These are phyloP conservation scores for Hypoxylon sp. DNA, from an alignment of 2,329 filamentous ascomycete species.

Conservation along the genomic window DNA sequence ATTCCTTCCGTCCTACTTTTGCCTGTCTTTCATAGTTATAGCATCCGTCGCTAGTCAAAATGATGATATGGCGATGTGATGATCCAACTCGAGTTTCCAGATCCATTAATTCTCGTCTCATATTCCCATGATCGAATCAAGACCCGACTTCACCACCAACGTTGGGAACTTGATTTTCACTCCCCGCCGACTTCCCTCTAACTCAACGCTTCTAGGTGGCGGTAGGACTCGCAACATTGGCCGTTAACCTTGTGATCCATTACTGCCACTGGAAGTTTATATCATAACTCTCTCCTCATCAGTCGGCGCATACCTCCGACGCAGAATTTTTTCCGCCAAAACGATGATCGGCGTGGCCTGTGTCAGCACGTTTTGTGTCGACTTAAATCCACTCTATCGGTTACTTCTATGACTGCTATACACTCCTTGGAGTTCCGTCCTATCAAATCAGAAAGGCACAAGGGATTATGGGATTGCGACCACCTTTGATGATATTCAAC, in stretches of 20 bases:
- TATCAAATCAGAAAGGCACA: not conserved
- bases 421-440: not conserved
- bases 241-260: not conserved
- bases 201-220: constrained; percentile 11
- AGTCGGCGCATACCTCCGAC: constrained; percentile 5
- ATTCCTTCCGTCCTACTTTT: constrained; percentile 47
- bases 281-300: constrained; percentile 1
- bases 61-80: constrained; percentile 25
- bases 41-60: constrained; percentile 28
- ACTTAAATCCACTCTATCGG: constrained; percentile 6
- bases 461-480: not conserved
- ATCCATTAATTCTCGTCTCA: constrained; percentile 36
- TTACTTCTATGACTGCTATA: constrained; percentile 2
- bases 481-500: constrained; percentile 12
- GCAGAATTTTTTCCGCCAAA: not conserved
- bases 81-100: constrained; percentile 25
- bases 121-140: constrained; percentile 21
- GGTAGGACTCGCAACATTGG: constrained; percentile 1
- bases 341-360: constrained; percentile 1
- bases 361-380: constrained; percentile 1
- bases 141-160: constrained; percentile 5
- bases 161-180: constrained; percentile 15
- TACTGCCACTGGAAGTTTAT: constrained; percentile 8
- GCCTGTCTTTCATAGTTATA: constrained; percentile 49
- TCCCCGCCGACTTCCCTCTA: not conserved